A percentile compares a stretch with the other conserved stretches of the same genome.
These are phyloP conservation scores for Taiwanofungus camphoratus DNA, from an alignment of 1,284 basidiomycete genomes.

Conservation along the genomic window DNA sequence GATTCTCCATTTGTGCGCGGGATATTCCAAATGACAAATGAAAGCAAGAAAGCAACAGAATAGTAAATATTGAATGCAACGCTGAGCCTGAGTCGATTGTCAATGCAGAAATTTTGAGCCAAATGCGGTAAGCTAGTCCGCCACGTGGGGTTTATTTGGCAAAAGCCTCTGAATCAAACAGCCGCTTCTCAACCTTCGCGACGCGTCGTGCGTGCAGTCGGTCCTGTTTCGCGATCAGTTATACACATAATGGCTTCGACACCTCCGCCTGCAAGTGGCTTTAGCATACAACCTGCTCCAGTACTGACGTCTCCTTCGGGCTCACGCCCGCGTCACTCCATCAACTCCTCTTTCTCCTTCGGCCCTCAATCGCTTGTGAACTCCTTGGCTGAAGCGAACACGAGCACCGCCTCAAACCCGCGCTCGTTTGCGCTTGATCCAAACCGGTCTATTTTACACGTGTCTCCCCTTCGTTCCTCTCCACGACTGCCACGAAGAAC, in stretches of 20 bases:
- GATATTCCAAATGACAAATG: too few species aligned
- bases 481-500: conserved; percentile 42
- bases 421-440: conserved; percentile 62
- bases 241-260: conserved; percentile 24
- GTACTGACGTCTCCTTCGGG: conserved; percentile 36
- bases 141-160: conserved; percentile 14
- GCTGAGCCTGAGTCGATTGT: too few species aligned
- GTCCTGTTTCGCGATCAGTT: too few species aligned
- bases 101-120: too few species aligned
- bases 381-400: conserved; percentile 56
- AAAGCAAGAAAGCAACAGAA: too few species aligned
- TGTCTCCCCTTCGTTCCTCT: conserved; percentile 61
- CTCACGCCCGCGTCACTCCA: conserved; percentile 53
- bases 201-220: too few species aligned
- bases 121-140: too few species aligned
- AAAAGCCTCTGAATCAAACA: conserved; percentile 17
- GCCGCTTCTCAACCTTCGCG: neutral
- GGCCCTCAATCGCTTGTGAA: conserved; percentile 69
- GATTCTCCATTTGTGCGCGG: too few species aligned
- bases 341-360: conserved; percentile 79
- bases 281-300: conserved; percentile 30
- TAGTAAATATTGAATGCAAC: too few species aligned
- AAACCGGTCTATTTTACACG: conserved; percentile 65
- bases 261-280: conserved; percentile 30
- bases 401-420: conserved; percentile 48